Percentiles rank a stretch among this genome's conserved stretches.
phyloP scores from a whole-genome alignment of 2,329 filamentous ascomycete species.

The Cercospora sesami region DNA sequence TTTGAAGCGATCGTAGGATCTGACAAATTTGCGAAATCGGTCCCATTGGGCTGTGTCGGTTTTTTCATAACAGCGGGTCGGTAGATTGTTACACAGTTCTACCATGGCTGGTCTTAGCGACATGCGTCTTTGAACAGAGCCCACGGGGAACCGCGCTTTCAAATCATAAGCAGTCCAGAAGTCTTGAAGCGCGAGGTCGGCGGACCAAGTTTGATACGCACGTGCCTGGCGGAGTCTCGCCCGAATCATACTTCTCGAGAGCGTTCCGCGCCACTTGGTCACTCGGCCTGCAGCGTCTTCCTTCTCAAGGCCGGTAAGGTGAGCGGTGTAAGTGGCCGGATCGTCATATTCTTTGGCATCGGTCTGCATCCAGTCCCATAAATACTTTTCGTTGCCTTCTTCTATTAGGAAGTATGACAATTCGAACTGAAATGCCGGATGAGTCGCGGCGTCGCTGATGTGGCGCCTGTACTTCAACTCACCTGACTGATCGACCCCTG shows the following conservation, averaged over 20 bases:
- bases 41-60: background rate
- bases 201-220: background rate
- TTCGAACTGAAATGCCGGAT: background rate
- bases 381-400: background rate
- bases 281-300: no score
- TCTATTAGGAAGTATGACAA: background rate
- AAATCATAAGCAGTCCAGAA: background rate
- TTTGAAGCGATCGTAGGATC: background rate
- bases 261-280: background rate
- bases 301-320: no score
- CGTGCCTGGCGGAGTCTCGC: background rate
- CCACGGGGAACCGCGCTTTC: background rate
- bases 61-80: background rate
- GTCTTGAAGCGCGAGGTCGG: background rate
- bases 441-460: background rate
- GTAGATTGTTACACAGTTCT: background rate
- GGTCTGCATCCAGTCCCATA: background rate
- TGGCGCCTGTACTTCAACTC: background rate
- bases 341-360: background rate
- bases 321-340: background rate
- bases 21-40: background rate
- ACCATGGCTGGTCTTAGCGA: background rate
- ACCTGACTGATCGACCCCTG: background rate
- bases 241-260: background rate
- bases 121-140: background rate